A percentile compares a stretch with the other conserved stretches of the same genome.
Evolutionary conservation across 1,284 basidiomycete species (phyloP).

Genomic region (Leccinum angustisporum): DNA sequence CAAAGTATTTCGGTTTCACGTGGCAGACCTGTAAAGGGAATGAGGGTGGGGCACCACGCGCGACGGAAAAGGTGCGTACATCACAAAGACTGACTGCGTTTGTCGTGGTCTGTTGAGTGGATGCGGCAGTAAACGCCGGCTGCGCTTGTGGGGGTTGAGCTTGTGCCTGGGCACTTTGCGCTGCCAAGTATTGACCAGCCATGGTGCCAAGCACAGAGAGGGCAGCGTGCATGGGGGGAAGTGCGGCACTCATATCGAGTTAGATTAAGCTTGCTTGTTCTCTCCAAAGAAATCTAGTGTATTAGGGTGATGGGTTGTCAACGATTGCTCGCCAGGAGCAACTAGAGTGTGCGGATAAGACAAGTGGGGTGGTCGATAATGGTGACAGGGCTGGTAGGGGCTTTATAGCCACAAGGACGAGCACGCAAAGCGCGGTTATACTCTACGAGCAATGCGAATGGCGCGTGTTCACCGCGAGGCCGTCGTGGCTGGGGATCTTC

Average conservation of each 20-base stretch:
- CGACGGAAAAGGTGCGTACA: constrained; percentile 20
- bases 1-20: constrained; percentile 48
- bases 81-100: constrained; percentile 30
- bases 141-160: constrained; percentile 28
- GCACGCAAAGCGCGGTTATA: constrained; percentile 12
- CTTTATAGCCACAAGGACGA: constrained; percentile 27
- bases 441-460: constrained; percentile 25
- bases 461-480: constrained; percentile 35
- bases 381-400: constrained; percentile 1
- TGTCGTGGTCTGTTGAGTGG: constrained; percentile 28
- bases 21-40: constrained; percentile 41
- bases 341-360: constrained; percentile 29
- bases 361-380: constrained; percentile 21
- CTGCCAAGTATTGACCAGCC: constrained; percentile 47
- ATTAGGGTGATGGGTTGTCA: constrained; percentile 11
- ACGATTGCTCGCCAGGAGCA: constrained; percentile 34
- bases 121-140: constrained; percentile 23
- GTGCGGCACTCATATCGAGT: constrained; percentile 38
- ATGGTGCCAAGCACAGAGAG: constrained; percentile 52
- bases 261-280: not conserved
- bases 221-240: constrained; percentile 48
- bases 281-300: constrained; percentile 7
- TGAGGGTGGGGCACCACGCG: constrained; percentile 9
- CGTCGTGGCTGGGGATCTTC: constrained; percentile 14
- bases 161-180: constrained; percentile 37